Conservation (phyloP, 768 basidiomycete species). For the Leccinum ochraceum region DNA sequence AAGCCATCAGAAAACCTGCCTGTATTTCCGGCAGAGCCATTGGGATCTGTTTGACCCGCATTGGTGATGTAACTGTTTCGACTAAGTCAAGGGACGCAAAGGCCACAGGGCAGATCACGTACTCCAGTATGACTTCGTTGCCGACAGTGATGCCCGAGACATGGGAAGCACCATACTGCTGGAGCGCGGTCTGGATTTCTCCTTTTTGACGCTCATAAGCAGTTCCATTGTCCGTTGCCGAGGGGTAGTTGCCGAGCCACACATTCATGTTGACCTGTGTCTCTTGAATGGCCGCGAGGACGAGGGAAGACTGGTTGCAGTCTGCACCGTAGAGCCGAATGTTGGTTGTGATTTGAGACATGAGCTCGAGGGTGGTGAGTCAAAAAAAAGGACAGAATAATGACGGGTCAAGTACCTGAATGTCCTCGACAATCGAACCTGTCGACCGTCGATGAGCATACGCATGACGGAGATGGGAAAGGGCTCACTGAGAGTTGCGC, state of each 20-base stretch:
- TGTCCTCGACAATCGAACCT: slow-evolving; percentile 65
- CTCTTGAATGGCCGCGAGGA: slow-evolving; percentile 85
- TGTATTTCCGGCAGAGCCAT: slow-evolving; percentile 55
- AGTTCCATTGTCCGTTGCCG: slow-evolving; percentile 59
- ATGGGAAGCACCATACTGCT: slow-evolving; percentile 75
- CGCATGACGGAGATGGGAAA: background rate
- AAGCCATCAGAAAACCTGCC: slow-evolving; percentile 15
- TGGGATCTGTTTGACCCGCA: slow-evolving; percentile 52
- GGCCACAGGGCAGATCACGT: slow-evolving; percentile 18
- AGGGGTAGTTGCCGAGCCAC: slow-evolving; percentile 70
- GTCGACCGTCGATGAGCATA: slow-evolving; percentile 4
- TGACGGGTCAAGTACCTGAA: slow-evolving; percentile 52
- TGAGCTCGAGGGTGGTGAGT: slow-evolving; percentile 45
- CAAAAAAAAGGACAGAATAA: background rate
- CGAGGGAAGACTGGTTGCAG: slow-evolving; percentile 79
- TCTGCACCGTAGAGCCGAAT: slow-evolving; percentile 87
- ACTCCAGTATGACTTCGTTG: slow-evolving; percentile 89
- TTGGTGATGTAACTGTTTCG: slow-evolving; percentile 56
- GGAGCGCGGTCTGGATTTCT: slow-evolving; percentile 63
- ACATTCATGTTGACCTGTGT: slow-evolving; percentile 88
- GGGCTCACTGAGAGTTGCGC: slow-evolving; percentile 45
- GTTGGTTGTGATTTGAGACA: slow-evolving; percentile 84
- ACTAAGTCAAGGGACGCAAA: slow-evolving; percentile 2
- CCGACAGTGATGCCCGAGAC: slow-evolving; percentile 87
- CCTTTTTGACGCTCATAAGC: slow-evolving; percentile 77